Evolutionary conservation across 2,329 filamentous ascomycete genomes (phyloP), one percentile per base, ranked within the genome.

Genomic region (Epichloe sp.): DNA sequence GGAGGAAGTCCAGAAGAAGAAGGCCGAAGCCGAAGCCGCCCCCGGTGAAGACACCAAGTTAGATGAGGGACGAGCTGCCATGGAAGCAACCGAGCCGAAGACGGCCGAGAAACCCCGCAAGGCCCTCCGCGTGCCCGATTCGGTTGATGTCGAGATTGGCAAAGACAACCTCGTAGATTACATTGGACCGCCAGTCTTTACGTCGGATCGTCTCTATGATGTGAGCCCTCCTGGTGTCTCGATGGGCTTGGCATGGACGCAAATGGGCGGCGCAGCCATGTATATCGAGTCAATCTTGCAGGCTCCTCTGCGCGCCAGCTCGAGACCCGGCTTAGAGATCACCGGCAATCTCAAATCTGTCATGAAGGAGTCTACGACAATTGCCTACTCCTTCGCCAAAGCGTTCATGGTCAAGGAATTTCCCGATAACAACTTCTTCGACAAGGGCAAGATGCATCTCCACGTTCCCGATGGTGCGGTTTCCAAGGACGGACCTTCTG

Each of bases 181-280:
- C 63, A 91, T 98, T 53, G 93, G 93, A 3, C 90, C 93, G 2
- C 90, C 93, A 1, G 80, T 97, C 50, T 98, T 95, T 71, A 98
- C 89, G 0, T 88, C 93, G 4, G 93, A 98, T 68, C 83, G 94
- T 50, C 77, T 98, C 14, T 98, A 97, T 73, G 93, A 98, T 61
- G 81, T 83, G 46, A 95, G 89, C 53, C 93, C 94, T 4, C 80
- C 93, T 2, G 93, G 93, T 68, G 93, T 98, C 15, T 87, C 90
- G 21, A 97, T 98, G 93, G 93, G 93, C 57, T 79, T 98, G 49
- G 93, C 93, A 7, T 98, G 93, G 93, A 98, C 94, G 7, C 88
- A 89, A 63, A 88, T 98, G 80, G 93, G 93, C 54, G 93, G 93
- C 53, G 88, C 93, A 4, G 93, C 93, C 48, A 83, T 98, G 65